Percentiles rank a stretch among this genome's conserved stretches.
phyloP scores from a whole-genome alignment of 2,329 filamentous ascomycete species.

The Aspergillus pseudoviridinutans region DNA sequence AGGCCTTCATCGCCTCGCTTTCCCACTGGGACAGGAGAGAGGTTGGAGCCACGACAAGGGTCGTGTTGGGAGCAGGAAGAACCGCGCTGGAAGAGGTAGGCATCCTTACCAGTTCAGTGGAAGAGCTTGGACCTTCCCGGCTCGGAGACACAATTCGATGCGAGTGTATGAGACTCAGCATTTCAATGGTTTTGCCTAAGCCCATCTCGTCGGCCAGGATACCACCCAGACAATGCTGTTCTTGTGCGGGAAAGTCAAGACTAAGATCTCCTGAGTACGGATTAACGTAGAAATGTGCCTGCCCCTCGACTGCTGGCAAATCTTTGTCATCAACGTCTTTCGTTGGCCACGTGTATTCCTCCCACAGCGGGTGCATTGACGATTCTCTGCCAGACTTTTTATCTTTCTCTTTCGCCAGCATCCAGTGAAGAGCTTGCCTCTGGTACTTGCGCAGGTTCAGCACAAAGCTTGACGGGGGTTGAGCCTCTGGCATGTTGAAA shows the following conservation, averaged over 20 bases:
- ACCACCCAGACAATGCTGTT: slow-evolving; percentile 90
- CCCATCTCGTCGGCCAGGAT: slow-evolving; percentile 97
- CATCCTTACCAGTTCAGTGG: slow-evolving; percentile 61
- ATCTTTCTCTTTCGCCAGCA: slow-evolving; percentile 88
- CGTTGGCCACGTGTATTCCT: slow-evolving; percentile 85
- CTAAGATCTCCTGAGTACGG: slow-evolving; percentile 94
- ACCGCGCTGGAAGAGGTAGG: slow-evolving; percentile 55
- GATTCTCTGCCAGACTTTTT: slow-evolving; percentile 64
- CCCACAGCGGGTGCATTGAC: slow-evolving; percentile 97
- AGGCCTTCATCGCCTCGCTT: slow-evolving; percentile 89
- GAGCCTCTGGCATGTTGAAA: slow-evolving; percentile 81
- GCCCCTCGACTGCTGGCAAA: slow-evolving; percentile 60
- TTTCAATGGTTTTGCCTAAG: slow-evolving; percentile 95
- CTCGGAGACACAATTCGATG: slow-evolving; percentile 59
- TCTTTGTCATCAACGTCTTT: slow-evolving; percentile 83
- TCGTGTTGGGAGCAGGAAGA: slow-evolving; percentile 76
- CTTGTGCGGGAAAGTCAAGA: slow-evolving; percentile 84
- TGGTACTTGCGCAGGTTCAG: slow-evolving; percentile 89
- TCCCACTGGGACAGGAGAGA: slow-evolving; percentile 96
- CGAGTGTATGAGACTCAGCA: slow-evolving; percentile 88
- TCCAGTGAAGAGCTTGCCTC: slow-evolving; percentile 93
- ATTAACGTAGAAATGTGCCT: slow-evolving; percentile 85
- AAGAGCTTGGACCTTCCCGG: slow-evolving; percentile 36
- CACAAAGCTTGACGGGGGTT: slow-evolving; percentile 75
- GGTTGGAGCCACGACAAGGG: slow-evolving; percentile 93